Conservation (phyloP, 164 flowering plant genomes). For the Macadamia integrifolia region DNA sequence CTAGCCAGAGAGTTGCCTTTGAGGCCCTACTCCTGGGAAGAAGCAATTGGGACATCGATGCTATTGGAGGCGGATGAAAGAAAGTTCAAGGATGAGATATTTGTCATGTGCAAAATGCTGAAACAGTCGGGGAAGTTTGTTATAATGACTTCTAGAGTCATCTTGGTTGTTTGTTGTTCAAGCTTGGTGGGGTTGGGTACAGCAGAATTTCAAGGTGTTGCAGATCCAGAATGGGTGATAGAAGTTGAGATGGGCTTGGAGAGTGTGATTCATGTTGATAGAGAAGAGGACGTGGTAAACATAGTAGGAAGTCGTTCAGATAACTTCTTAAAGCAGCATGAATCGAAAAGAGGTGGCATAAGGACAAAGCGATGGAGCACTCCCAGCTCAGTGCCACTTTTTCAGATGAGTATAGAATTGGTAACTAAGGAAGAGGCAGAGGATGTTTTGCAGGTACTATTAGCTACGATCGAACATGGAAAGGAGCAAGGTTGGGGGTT, state of each 20-base stretch:
- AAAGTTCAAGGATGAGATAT: conserved; percentile 51
- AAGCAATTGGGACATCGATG: conserved; percentile 74
- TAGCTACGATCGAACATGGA: conserved; percentile 49
- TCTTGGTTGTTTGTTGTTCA: conserved; percentile 56
- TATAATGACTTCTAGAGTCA: conserved; percentile 49
- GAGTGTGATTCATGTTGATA: conserved; percentile 61
- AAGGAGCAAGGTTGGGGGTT: conserved; percentile 51
- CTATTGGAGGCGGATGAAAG: conserved; percentile 46
- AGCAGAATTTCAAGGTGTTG: conserved; percentile 59
- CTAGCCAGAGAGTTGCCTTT: conserved; percentile 58
- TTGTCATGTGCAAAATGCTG: conserved; percentile 69
- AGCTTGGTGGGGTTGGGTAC: conserved; percentile 53
- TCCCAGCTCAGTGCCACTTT: conserved; percentile 52
- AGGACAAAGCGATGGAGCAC: conserved; percentile 40
- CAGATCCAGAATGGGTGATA: conserved; percentile 68
- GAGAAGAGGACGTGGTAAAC: conserved; percentile 48
- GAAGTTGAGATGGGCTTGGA: conserved; percentile 62
- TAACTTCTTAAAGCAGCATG: conserved; percentile 31
- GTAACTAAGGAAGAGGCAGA: conserved; percentile 50
- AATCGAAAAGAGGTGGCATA: conserved; percentile 28
- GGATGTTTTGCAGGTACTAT: conserved; percentile 41
- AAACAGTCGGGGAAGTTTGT: conserved; percentile 60
- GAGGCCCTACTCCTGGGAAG: conserved; percentile 89
- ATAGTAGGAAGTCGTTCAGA: conserved; percentile 74
- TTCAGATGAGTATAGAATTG: conserved; percentile 60